Percentiles rank a stretch among this genome's conserved stretches.
Conservation (phyloP, 176 grass and related monocot species). For the Poa pratensis region DNA sequence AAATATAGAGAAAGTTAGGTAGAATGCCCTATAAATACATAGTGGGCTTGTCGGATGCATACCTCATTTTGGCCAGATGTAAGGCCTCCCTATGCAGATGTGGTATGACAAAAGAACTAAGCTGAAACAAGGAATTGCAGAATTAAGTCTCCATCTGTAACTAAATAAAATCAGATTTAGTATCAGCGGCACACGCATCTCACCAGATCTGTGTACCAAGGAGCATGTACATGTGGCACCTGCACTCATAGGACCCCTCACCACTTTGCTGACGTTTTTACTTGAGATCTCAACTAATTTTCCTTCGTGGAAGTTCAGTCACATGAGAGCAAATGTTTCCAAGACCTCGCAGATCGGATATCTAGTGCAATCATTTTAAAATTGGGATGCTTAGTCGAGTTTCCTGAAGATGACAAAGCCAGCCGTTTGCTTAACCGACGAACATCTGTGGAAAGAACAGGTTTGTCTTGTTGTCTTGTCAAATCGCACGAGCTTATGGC, state of each 20-base stretch:
- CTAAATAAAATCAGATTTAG: slow-evolving; percentile 24
- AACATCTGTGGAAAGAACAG: slow-evolving; percentile 7
- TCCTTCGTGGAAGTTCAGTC: slow-evolving; percentile 5
- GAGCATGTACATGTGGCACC: slow-evolving; percentile 31
- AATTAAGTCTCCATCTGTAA: slow-evolving; percentile 23
- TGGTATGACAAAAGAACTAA: not conserved
- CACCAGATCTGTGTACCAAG: slow-evolving; percentile 2
- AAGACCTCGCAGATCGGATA: slow-evolving; percentile 10
- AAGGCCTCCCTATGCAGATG: not conserved
- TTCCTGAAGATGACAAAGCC: slow-evolving; percentile 12
- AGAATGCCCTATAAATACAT: slow-evolving; percentile 16
- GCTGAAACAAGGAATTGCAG: slow-evolving; percentile 8
- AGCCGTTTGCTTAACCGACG: slow-evolving; percentile 28
- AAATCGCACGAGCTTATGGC: not conserved
- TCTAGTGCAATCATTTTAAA: slow-evolving; percentile 25
- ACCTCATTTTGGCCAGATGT: slow-evolving; percentile 43
- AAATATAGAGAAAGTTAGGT: slow-evolving; percentile 20
- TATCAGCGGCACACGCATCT: slow-evolving; percentile 17
- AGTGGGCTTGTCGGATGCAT: not conserved
- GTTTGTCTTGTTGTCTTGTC: slow-evolving; percentile 36
- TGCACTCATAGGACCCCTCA: slow-evolving; percentile 22
- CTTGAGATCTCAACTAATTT: slow-evolving; percentile 5
- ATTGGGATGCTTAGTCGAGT: slow-evolving; percentile 24
- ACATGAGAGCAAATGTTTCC: not conserved
- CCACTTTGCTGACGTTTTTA: not conserved